Base-by-base conservation (phyloP, 495 filamentous ascomycete species). In the Penicillium angulare region DNA sequence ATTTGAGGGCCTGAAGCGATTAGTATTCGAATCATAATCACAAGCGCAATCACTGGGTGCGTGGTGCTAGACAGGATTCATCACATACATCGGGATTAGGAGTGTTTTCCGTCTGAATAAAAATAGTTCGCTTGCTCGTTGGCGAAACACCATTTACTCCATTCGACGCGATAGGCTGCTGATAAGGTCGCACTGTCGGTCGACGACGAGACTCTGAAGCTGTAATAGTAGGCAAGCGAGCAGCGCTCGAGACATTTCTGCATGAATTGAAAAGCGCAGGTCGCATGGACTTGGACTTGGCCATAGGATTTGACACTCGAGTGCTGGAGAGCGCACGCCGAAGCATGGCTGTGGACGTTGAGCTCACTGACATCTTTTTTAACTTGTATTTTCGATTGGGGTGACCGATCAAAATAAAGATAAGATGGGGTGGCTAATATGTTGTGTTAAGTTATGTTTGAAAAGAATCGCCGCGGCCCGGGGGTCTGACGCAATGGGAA, bases 71-170 rank as follows among this genome's bases (percentile, higher is more conserved):
- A 26, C 15, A 23, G 15, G 16, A 7, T 13, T 32, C 26, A 27
- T 8, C 34, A 69, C 78, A 65, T 69, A 85, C 92, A 76, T 96
- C 89, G 1, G 82, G 75, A 69, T 97, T 97, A 12, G 93, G 95
- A 7, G 95, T 98, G 40, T 76, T 80, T 50, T 96, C 93, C 1
- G 93, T 98, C 73, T 97, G 93, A 56, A 98, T 98, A 76, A 97
- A 98, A 64, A 97, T 92, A 10, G 85, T 90, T 29, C 93, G 88
- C 51, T 74, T 77, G 48, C 77, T 68, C 5, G 56, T 61, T 8
- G 68, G 64, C 10, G 64, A 71, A 13, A 60, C 50, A 8, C 66
- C 71, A 43, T 64, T 72, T 23, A 72, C 66, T 7, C 63, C 57
- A 9, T 56, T 57, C 29, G 53, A 46, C 3, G 58, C 49, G 1